Percentiles rank a stretch among this genome's conserved stretches.
These are phyloP conservation scores for Keithomyces neogunnii DNA, from an alignment of 2,329 filamentous ascomycete species.

Conservation along the genomic window DNA sequence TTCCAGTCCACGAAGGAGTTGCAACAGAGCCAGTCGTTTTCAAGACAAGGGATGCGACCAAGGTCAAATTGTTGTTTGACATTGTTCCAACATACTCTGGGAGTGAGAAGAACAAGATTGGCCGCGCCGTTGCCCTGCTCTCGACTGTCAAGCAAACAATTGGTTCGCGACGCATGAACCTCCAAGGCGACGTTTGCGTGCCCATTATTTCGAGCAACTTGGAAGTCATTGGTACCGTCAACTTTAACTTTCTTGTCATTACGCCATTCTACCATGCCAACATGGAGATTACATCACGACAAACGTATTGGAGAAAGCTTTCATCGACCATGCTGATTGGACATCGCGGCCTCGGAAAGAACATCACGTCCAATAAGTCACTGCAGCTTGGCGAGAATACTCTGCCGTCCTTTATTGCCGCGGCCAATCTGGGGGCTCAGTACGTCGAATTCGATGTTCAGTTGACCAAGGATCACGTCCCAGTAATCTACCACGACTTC, in stretches of 20 bases:
- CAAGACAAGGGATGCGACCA: slow-evolving; percentile 64
- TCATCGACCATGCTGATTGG: slow-evolving; percentile 76
- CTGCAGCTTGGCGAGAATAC: slow-evolving; percentile 96
- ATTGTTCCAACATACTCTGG: slow-evolving; percentile 94
- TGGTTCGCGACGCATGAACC: slow-evolving; percentile 77
- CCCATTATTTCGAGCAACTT: slow-evolving; percentile 79
- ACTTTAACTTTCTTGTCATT: slow-evolving; percentile 94
- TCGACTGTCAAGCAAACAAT: slow-evolving; percentile 77
- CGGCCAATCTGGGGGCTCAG: slow-evolving; percentile 79
- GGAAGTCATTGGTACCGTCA: slow-evolving; percentile 88
- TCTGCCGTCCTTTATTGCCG: slow-evolving; percentile 89
- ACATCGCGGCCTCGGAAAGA: slow-evolving; percentile 78
- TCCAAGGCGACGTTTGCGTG: slow-evolving; percentile 87
- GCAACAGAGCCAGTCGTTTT: slow-evolving; percentile 91
- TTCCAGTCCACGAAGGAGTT: slow-evolving; percentile 90
- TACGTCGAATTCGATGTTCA: slow-evolving; percentile 83
- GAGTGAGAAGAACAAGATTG: slow-evolving; percentile 78
- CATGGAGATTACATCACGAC: slow-evolving; percentile 81
- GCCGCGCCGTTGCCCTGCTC: slow-evolving; percentile 79
- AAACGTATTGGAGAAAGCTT: slow-evolving; percentile 95
- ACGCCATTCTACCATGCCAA: slow-evolving; percentile 91
- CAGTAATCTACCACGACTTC: slow-evolving; percentile 98
- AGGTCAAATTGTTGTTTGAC: slow-evolving; percentile 88
- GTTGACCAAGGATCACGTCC: slow-evolving; percentile 96
- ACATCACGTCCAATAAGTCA: slow-evolving; percentile 72